A percentile compares a stretch with the other conserved stretches of the same genome.
phyloP scores from a whole-genome alignment of 768 basidiomycete species.

The Megacollybia marginata region DNA sequence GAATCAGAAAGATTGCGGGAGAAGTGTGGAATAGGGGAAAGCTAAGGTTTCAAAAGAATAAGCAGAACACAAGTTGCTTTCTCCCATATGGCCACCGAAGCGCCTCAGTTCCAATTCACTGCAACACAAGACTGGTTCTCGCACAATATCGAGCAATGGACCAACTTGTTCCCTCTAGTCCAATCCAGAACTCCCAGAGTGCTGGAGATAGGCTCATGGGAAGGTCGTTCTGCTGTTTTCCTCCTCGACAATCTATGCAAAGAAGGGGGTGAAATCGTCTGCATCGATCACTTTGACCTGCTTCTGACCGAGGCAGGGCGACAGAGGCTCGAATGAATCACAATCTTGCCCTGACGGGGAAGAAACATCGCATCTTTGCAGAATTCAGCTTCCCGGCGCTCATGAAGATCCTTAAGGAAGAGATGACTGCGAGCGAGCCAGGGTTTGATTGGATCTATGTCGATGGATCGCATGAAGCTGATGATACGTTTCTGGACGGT shows the following conservation, averaged over 20 bases:
- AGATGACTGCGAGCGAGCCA: slow-evolving; percentile 22
- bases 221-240: slow-evolving; percentile 56
- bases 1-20: no score
- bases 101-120: slow-evolving; percentile 32
- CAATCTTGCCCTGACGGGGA: slow-evolving; percentile 40
- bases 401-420: slow-evolving; percentile 39
- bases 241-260: slow-evolving; percentile 40
- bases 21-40: no score
- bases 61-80: no score
- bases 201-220: slow-evolving; percentile 57
- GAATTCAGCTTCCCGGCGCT: slow-evolving; percentile 49
- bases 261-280: slow-evolving; percentile 36
- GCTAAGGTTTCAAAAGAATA: no score
- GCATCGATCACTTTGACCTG: slow-evolving; percentile 56
- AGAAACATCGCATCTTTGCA: slow-evolving; percentile 35
- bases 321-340: slow-evolving; percentile 35
- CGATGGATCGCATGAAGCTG: slow-evolving; percentile 53
- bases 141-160: slow-evolving; percentile 35
- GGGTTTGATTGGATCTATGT: slow-evolving; percentile 57
- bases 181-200: slow-evolving; percentile 31
- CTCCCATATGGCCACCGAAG: no score
- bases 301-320: slow-evolving; percentile 38
- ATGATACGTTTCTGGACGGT: slow-evolving; percentile 54
- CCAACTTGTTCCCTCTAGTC: slow-evolving; percentile 30
- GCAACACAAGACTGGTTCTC: slow-evolving; percentile 53